A percentile compares a stretch with the other conserved stretches of the same genome.
Conservation (phyloP, 371 early-diverging fungal genomes). For the Mucor lusitanicus region DNA sequence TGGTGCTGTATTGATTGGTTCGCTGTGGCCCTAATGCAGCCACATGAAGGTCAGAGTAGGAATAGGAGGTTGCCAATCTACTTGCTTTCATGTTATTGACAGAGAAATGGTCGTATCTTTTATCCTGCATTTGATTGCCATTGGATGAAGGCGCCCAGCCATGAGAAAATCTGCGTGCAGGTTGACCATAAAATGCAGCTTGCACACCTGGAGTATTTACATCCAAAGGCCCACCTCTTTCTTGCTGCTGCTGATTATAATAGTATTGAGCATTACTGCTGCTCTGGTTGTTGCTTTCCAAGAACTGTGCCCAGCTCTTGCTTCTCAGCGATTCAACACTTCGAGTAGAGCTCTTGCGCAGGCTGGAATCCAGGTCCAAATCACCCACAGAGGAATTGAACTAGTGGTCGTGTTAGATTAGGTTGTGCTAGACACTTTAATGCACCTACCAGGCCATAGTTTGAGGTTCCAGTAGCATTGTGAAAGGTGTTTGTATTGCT, state of each 20-base stretch:
- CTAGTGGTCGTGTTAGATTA: background rate
- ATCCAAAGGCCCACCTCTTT: background rate
- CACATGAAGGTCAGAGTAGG: slow-evolving; percentile 32
- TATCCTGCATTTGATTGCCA: background rate
- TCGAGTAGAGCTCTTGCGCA: slow-evolving; percentile 27
- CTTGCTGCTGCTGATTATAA: background rate
- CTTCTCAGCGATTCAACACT: slow-evolving; percentile 46
- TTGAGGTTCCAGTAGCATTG: background rate
- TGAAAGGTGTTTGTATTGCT: background rate
- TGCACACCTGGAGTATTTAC: slow-evolving; percentile 19
- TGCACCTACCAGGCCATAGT: slow-evolving; percentile 26
- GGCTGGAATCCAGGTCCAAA: slow-evolving; percentile 40
- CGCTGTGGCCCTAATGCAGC: slow-evolving; percentile 4
- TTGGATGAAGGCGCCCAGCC: slow-evolving; percentile 22
- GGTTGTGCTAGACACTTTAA: background rate
- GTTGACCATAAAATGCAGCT: slow-evolving; percentile 32
- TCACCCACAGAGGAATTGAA: slow-evolving; percentile 35
- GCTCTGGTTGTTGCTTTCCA: slow-evolving; percentile 17
- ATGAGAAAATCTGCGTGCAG: slow-evolving; percentile 28
- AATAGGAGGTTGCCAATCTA: slow-evolving; percentile 34
- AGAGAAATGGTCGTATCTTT: background rate
- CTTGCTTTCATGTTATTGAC: slow-evolving; percentile 9
- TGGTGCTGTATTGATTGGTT: background rate
- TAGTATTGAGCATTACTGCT: background rate
- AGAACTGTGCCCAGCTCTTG: slow-evolving; percentile 54